Evolutionary conservation across 768 basidiomycete genomes (phyloP).

Genomic region (Boletus rex-veris): DNA sequence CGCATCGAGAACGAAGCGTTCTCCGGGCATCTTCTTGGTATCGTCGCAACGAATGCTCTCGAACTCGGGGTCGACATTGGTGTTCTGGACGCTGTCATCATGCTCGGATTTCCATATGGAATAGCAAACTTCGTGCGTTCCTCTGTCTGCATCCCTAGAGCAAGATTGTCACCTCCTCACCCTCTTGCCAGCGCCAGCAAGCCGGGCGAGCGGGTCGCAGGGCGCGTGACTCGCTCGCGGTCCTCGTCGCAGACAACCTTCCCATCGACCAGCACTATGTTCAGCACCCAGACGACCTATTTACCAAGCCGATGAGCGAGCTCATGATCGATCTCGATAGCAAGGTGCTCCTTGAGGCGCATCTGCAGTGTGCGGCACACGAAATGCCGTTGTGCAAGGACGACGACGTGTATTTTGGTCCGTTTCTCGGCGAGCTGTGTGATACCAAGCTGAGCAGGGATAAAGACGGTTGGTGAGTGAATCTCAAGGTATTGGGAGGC

Average conservation of each 20-base stretch:
- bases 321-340: conserved; percentile 72
- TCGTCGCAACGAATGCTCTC: conserved; percentile 86
- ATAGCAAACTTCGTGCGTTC: conserved; percentile 74
- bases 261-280: conserved; percentile 77
- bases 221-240: conserved; percentile 71
- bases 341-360: conserved; percentile 73
- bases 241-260: conserved; percentile 65
- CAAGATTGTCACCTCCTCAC: background rate
- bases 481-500: background rate
- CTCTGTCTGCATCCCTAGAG: background rate
- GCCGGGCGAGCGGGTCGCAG: conserved; percentile 83
- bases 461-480: conserved; percentile 73
- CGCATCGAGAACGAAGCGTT: conserved; percentile 86
- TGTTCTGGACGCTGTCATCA: conserved; percentile 82
- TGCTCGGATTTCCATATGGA: conserved; percentile 79
- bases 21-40: conserved; percentile 75
- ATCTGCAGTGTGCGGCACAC: conserved; percentile 82
- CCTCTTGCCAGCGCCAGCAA: conserved; percentile 68
- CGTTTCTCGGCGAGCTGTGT: conserved; percentile 55
- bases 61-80: conserved; percentile 93
- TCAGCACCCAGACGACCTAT: conserved; percentile 65
- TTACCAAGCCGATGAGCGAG: conserved; percentile 57
- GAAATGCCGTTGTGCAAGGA: conserved; percentile 76
- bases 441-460: conserved; percentile 58
- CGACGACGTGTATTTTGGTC: conserved; percentile 74